phyloP scores from a whole-genome alignment of 768 basidiomycete genomes.

The Cystobasidium onofrii region DNA sequence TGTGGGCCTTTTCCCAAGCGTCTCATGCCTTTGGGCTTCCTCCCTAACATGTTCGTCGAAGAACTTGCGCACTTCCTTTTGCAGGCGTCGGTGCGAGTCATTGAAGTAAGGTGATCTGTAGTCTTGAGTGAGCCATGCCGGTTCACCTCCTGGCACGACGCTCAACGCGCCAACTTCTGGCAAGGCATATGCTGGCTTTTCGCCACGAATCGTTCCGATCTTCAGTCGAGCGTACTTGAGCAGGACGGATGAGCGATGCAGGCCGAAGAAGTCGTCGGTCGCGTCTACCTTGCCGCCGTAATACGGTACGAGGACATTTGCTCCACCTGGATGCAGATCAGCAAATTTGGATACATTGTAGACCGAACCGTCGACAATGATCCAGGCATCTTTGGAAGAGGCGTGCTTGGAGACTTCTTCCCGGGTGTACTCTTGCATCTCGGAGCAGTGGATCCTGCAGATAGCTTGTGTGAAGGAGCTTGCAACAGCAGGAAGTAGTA shows the following conservation, averaged over 20 bases:
- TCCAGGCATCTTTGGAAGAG: not conserved
- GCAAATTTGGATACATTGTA: constrained; percentile 4
- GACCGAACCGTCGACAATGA: not conserved
- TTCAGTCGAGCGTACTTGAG: constrained; percentile 34
- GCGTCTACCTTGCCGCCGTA: constrained; percentile 52
- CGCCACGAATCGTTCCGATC: constrained; percentile 48
- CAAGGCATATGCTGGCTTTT: constrained; percentile 53
- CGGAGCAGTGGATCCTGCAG: not conserved
- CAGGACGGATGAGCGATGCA: constrained; percentile 41
- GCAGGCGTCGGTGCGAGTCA: constrained; percentile 60
- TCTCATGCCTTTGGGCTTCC: constrained; percentile 35
- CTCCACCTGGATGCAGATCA: constrained; percentile 3
- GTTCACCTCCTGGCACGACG: constrained; percentile 75
- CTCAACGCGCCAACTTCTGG: constrained; percentile 57
- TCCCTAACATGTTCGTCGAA: constrained; percentile 60
- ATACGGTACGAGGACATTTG: not conserved
- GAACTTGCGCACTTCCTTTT: constrained; percentile 59
- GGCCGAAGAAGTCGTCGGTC: constrained; percentile 48
- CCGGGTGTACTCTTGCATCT: not conserved
- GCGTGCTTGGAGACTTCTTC: not conserved
- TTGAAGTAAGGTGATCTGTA: constrained; percentile 69
- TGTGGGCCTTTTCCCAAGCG: constrained; percentile 34
- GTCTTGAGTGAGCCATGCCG: constrained; percentile 64
- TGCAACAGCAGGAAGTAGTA: too few relatives aligned
- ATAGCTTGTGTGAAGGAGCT: too few relatives aligned